Conservation (phyloP, 1,284 basidiomycete genomes). For the Tylopilus sp. region DNA sequence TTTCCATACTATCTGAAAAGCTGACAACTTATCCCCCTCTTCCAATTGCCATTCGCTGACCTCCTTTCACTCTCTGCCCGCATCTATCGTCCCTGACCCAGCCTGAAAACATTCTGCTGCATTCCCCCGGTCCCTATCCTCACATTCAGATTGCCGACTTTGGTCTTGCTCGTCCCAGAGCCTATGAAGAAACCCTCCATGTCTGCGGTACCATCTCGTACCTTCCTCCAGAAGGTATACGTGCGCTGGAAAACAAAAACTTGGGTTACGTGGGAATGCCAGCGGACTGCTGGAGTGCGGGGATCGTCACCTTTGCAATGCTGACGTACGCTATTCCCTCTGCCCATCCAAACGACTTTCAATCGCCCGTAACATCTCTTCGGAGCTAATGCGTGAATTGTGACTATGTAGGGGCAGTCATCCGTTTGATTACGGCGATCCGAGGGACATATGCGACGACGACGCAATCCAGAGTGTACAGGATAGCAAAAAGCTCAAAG, state of each 20-base stretch:
- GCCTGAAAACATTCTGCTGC: constrained; percentile 84
- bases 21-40: constrained; percentile 1
- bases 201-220: constrained; percentile 82
- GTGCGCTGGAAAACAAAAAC: constrained; percentile 68
- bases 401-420: constrained; percentile 54
- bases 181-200: constrained; percentile 73
- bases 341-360: not conserved
- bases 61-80: not conserved
- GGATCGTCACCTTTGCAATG: constrained; percentile 78
- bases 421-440: constrained; percentile 62
- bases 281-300: constrained; percentile 81
- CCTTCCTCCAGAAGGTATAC: constrained; percentile 78
- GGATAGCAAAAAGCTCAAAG: constrained; percentile 14
- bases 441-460: constrained; percentile 27
- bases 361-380: not conserved
- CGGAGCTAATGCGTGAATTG: constrained; percentile 9
- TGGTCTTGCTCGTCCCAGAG: constrained; percentile 76
- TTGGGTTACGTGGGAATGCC: constrained; percentile 75
- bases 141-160: constrained; percentile 83
- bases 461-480: constrained; percentile 3
- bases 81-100: constrained; percentile 27
- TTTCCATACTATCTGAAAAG: not conserved
- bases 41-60: not conserved
- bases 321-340: constrained; percentile 52
- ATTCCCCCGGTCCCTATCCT: constrained; percentile 73